phyloP scores from a whole-genome alignment of 306 rosid species.

The Cucumis melo region DNA sequence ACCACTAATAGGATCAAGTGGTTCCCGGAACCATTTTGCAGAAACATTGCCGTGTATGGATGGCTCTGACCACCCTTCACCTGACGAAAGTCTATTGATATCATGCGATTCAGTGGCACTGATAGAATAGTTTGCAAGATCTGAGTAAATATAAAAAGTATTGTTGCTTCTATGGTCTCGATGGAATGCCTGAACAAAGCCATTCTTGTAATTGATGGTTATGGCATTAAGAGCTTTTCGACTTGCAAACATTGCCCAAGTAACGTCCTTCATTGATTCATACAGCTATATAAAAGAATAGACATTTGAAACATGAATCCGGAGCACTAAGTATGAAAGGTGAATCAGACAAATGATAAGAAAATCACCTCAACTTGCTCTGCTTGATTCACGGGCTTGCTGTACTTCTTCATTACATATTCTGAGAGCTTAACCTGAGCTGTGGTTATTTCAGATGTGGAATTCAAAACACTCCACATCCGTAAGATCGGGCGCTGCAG shows the following conservation, averaged over 20 bases:
- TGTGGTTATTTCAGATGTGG: slow-evolving; percentile 79
- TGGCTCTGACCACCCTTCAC: slow-evolving; percentile 49
- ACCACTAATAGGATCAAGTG: slow-evolving; percentile 84
- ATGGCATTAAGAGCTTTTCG: slow-evolving; percentile 84
- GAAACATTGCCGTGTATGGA: slow-evolving; percentile 58
- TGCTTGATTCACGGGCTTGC: slow-evolving; percentile 70
- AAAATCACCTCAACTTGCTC: slow-evolving; percentile 83
- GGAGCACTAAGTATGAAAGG: background rate
- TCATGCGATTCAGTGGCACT: slow-evolving; percentile 22
- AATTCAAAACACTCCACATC: slow-evolving; percentile 94
- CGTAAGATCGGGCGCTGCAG: slow-evolving; percentile 83
- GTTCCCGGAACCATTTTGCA: slow-evolving; percentile 86
- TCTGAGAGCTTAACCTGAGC: slow-evolving; percentile 84
- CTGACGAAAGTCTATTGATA: slow-evolving; percentile 22
- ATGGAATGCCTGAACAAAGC: slow-evolving; percentile 94
- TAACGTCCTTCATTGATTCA: slow-evolving; percentile 72
- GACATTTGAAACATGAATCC: slow-evolving; percentile 5
- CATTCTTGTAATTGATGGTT: slow-evolving; percentile 78
- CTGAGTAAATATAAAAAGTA: slow-evolving; percentile 84
- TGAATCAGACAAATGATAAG: background rate
- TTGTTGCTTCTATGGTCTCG: slow-evolving; percentile 80
- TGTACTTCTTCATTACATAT: slow-evolving; percentile 60
- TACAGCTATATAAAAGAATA: slow-evolving; percentile 67
- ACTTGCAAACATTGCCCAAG: slow-evolving; percentile 89
- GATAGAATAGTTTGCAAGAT: slow-evolving; percentile 78